Base-by-base conservation (phyloP, 2,329 filamentous ascomycete genomes). In the Aspergillus vadensis region DNA sequence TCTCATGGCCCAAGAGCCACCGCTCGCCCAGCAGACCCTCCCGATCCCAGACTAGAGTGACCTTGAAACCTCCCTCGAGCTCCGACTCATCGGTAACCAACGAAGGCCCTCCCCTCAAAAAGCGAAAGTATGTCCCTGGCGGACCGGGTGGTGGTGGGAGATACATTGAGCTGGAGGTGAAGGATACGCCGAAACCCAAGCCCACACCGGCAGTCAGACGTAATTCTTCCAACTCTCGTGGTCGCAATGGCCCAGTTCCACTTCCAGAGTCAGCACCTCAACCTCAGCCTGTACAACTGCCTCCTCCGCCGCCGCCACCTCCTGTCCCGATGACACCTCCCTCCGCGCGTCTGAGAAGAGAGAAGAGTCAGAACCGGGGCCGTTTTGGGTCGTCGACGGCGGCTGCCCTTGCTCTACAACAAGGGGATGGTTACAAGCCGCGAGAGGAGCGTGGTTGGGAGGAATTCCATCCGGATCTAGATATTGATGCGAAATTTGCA, bases 391-490 rank as follows among this genome's bases (percentile, higher is more conserved):
- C 91, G 49, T 92, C 86, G 30, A 79, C 89, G n/a, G 92, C 94
- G 12, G 92, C 92, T 27, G 91, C 93, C 23, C 91, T 93, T 54
- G 92, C 92, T 5, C 90, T 95, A 61, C 91, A 92, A 67, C 92
- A 97, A 73, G 93, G 88, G 70, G 95, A 98, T 80, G 93, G 94
- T 54, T 98, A 98, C 79, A 99, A 99, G 75, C 95, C 95, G 32
- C 86, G 95, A 71, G 95, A 99, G 78, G 95, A 99, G 80, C 88
- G 94, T 64, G 91, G 92, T 55, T 99, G 94, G 92, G 93, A 97
- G 72, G 95, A 99, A 74, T 98, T 98, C 66, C 95, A 99, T 76
- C 92, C 92, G 0, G 91, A 97, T 70, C 85, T 99, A 55, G 93
- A 98, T 78, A 92, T 97, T 52, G 92, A 97, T 59, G 85, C 85